Conservation (phyloP, 495 filamentous ascomycete species). For the Hyaloscypha hepaticicola region DNA sequence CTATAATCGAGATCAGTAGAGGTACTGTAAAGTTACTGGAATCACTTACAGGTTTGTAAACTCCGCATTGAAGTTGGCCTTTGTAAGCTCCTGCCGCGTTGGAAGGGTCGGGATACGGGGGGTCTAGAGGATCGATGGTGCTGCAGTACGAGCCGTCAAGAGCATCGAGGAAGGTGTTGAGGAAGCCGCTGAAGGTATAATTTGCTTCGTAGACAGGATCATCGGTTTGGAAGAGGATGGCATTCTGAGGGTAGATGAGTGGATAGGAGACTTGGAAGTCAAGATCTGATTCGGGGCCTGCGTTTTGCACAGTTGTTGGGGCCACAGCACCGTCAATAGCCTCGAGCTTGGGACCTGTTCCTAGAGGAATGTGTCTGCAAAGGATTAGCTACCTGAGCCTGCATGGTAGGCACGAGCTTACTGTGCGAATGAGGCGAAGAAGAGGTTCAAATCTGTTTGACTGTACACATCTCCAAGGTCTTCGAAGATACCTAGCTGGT, state of each 20-base stretch:
- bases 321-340: slow-evolving; percentile 45
- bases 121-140: slow-evolving; percentile 24
- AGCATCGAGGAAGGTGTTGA: slow-evolving; percentile 56
- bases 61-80: slow-evolving; percentile 60
- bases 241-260: slow-evolving; percentile 25
- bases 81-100: slow-evolving; percentile 50
- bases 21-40: slow-evolving; percentile 28
- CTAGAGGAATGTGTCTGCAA: slow-evolving; percentile 42
- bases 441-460: slow-evolving; percentile 59
- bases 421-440: slow-evolving; percentile 50
- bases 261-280: slow-evolving; percentile 23
- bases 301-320: slow-evolving; percentile 7
- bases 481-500: slow-evolving; percentile 37
- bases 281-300: slow-evolving; percentile 17
- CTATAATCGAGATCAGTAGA: not conserved
- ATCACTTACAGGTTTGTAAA: slow-evolving; percentile 40
- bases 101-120: slow-evolving; percentile 50
- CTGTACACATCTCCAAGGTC: slow-evolving; percentile 35
- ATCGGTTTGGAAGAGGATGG: slow-evolving; percentile 21
- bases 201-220: slow-evolving; percentile 36
- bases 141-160: slow-evolving; percentile 63
- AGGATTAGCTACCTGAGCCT: slow-evolving; percentile 44
- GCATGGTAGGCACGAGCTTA: slow-evolving; percentile 23
- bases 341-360: slow-evolving; percentile 43
- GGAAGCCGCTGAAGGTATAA: slow-evolving; percentile 29